These are phyloP conservation scores for Colletotrichum liaoningense DNA, from an alignment of 2,329 filamentous ascomycete species.

Conservation along the genomic window DNA sequence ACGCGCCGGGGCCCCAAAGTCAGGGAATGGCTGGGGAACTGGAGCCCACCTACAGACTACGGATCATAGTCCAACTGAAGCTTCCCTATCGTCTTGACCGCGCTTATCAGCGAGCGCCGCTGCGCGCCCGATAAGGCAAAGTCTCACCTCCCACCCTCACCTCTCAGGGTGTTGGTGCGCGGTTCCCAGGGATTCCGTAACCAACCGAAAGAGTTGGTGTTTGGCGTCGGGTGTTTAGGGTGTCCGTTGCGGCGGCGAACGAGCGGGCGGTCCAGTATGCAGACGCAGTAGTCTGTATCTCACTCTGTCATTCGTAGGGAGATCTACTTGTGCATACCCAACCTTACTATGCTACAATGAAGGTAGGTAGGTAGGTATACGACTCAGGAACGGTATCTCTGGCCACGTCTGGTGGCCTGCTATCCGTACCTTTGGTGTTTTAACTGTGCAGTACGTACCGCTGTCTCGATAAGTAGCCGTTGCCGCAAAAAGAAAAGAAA, in stretches of 20 bases:
- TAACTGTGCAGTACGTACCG: neutral
- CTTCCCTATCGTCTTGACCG: constrained; percentile 8
- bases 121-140: constrained; percentile 7
- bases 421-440: neutral
- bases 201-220: constrained; percentile 4
- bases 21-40: constrained; percentile 21
- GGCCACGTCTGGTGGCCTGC: no score
- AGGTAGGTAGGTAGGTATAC: neutral
- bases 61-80: no score
- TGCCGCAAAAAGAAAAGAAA: neutral
- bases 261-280: neutral
- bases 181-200: constrained; percentile 7
- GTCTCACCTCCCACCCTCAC: neutral
- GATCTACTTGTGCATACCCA: no score
- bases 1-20: neutral
- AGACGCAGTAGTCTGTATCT: no score
- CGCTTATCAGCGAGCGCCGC: constrained; percentile 24
- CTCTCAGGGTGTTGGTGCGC: neutral
- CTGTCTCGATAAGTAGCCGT: neutral
- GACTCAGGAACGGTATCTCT: constrained; percentile 1
- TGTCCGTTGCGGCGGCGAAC: neutral
- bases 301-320: neutral
- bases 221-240: neutral
- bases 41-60: neutral
- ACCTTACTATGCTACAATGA: no score